Evolutionary conservation across 257 asterid species (phyloP), one percentile per base, ranked within the genome.

Genomic region (Handroanthus guayacan): DNA sequence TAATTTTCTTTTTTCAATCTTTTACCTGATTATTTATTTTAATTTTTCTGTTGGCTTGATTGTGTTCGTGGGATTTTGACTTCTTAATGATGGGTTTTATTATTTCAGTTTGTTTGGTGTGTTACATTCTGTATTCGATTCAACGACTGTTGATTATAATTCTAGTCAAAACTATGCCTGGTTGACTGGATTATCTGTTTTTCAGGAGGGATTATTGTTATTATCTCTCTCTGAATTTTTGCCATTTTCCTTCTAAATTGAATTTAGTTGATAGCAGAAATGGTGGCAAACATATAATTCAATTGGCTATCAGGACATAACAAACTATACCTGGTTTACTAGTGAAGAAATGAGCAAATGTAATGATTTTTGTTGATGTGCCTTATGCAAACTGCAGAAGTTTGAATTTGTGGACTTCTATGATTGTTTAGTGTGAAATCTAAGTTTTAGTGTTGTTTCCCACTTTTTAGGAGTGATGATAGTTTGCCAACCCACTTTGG

Each of bases 91-190:
- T 6, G 25, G 18, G 69, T 36, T 13, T 73, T 45, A 1, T 71
- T 52, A 2, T 45, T 78, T 61, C 63, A 31, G 61, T 75, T 69
- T 62, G 51, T 34, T 71, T 41, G 63, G n/a, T 50, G 9, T 41
- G 47, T 17, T 9, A 11, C 25, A 36, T 62, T 71, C 39, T 48
- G 63, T 14, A 13, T 48, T 51, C 62, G 71, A 44, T 55, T 66
- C 18, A 36, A 8, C 37, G 18, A 10, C 1, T 9, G 44, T 9
- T 66, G 75, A 47, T 52, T 79, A 13, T 38, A 6, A 41, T 57
- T 50, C 36, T 43, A 67, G 72, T 64, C 71, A 61, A 56, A 45
- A 58, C 0, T 16, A 1, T 62, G 43, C 34, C 44, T 51, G 63
- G 47, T 58, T 54, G 37, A 34, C 61, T 61, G 9, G 31, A 12